Evolutionary conservation across 2,329 filamentous ascomycete genomes (phyloP).

Genomic region (Alternaria infectoria): DNA sequence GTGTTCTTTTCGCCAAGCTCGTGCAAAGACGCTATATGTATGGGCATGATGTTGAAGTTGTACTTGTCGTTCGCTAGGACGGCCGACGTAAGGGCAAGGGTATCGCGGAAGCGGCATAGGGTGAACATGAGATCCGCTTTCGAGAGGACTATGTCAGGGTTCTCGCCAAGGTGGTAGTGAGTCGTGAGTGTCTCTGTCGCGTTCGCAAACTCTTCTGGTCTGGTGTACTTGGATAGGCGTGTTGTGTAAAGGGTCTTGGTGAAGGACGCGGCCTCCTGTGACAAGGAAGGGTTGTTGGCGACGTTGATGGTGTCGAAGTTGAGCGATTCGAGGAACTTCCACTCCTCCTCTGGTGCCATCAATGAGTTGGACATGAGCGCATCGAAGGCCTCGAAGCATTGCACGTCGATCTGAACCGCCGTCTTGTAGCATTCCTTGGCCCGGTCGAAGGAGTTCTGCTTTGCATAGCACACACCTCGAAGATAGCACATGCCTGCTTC

Average conservation of each 20-base stretch:
- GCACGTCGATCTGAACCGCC: constrained; percentile 93
- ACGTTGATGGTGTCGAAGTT: constrained; percentile 85
- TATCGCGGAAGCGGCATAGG: constrained; percentile 90
- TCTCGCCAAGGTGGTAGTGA: constrained; percentile 85
- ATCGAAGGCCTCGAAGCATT: constrained; percentile 98
- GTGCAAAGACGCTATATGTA: constrained; percentile 89
- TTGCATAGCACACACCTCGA: constrained; percentile 90
- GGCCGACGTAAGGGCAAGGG: constrained; percentile 79
- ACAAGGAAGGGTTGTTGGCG: constrained; percentile 67
- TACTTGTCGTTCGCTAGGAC: constrained; percentile 86
- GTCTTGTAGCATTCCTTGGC: constrained; percentile 99
- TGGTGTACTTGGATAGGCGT: constrained; percentile 91
- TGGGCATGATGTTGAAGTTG: constrained; percentile 85
- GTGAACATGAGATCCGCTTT: constrained; percentile 92
- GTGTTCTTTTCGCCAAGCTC: constrained; percentile 86
- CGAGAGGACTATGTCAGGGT: constrained; percentile 88
- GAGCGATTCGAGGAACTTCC: constrained; percentile 84
- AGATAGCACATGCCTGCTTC: constrained; percentile 98
- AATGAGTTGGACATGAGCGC: constrained; percentile 97
- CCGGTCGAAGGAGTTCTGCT: constrained; percentile 95
- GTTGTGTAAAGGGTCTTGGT: constrained; percentile 97
- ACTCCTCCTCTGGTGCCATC: constrained; percentile 87
- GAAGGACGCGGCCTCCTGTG: constrained; percentile 90
- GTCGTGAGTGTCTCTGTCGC: constrained; percentile 91
- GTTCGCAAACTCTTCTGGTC: constrained; percentile 79